These are phyloP conservation scores for Fagopyrum tataricum DNA, from an alignment of 148 eudicot species.

Conservation along the genomic window DNA sequence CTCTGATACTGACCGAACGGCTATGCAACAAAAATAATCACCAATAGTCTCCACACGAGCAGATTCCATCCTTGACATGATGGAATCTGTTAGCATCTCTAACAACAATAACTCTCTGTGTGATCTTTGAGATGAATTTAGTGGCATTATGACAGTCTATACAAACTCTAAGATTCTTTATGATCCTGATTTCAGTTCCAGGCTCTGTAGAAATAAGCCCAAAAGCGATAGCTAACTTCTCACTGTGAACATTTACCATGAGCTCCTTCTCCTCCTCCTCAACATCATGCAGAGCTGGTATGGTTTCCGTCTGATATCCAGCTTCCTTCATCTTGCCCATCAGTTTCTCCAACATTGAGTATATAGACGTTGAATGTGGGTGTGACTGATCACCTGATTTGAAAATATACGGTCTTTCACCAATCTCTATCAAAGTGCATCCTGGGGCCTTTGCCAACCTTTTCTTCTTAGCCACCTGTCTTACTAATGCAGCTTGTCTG, in stretches of 20 bases:
- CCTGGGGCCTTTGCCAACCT: slow-evolving; percentile 59
- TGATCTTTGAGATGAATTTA: slow-evolving; percentile 56
- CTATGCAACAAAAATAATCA: slow-evolving; percentile 20
- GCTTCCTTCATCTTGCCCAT: slow-evolving; percentile 71
- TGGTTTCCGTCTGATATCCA: slow-evolving; percentile 67
- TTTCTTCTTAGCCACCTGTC: slow-evolving; percentile 56
- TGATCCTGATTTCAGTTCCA: slow-evolving; percentile 64
- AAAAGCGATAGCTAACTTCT: slow-evolving; percentile 77
- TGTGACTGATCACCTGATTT: slow-evolving; percentile 62
- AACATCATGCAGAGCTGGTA: slow-evolving; percentile 68
- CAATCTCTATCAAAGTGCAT: slow-evolving; percentile 66
- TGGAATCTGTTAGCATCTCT: slow-evolving; percentile 91
- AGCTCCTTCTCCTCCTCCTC: slow-evolving; percentile 90
- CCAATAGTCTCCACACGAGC: slow-evolving; percentile 87
- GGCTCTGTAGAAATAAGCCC: slow-evolving; percentile 60
- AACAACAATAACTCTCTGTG: slow-evolving; percentile 54
- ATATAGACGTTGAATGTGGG: slow-evolving; percentile 45
- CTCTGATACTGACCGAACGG: neutral
- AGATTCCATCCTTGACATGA: slow-evolving; percentile 61
- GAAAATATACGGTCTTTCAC: slow-evolving; percentile 49
- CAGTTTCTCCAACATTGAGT: slow-evolving; percentile 47
- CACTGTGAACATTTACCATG: slow-evolving; percentile 76
- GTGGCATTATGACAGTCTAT: slow-evolving; percentile 79
- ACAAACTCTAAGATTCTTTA: slow-evolving; percentile 83
- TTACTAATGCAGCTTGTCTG: slow-evolving; percentile 52